Percentiles rank a stretch among this genome's conserved stretches.
Evolutionary conservation across 208 protist genomes (phyloP).

Genomic region (Porcisia hertigi): DNA sequence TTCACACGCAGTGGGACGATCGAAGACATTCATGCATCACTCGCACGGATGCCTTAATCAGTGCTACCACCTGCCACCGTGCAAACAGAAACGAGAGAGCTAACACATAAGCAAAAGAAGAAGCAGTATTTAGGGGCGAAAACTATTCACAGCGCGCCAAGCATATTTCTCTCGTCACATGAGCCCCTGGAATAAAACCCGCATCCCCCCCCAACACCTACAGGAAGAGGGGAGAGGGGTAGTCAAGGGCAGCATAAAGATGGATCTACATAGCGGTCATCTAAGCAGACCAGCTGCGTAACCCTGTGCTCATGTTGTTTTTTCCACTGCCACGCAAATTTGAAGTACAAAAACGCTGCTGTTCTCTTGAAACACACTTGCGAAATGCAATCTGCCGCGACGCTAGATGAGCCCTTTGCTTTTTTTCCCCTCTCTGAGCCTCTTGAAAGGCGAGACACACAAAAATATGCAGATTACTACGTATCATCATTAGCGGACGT

Average conservation of each 20-base stretch:
- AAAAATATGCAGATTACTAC: not conserved
- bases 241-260: not conserved
- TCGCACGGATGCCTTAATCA: not conserved
- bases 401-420: not conserved
- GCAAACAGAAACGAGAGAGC: not conserved
- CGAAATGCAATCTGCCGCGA: not conserved
- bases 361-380: not conserved
- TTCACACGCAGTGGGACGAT: not conserved
- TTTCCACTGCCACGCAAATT: not conserved
- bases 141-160: not conserved
- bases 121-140: not conserved
- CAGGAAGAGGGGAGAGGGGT: not conserved
- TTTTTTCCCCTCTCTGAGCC: not conserved
- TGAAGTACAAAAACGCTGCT: not conserved
- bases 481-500: conserved; percentile 5
- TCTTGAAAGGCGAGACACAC: not conserved
- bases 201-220: not conserved
- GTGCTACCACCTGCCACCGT: not conserved
- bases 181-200: not conserved
- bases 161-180: not conserved
- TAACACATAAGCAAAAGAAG: not conserved
- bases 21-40: not conserved
- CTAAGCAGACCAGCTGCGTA: too few relatives aligned
- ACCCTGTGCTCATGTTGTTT: not conserved
- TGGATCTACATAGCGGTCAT: not conserved